Conservation (phyloP, 2,329 filamentous ascomycete species). For the Boeremia lycopersici region DNA sequence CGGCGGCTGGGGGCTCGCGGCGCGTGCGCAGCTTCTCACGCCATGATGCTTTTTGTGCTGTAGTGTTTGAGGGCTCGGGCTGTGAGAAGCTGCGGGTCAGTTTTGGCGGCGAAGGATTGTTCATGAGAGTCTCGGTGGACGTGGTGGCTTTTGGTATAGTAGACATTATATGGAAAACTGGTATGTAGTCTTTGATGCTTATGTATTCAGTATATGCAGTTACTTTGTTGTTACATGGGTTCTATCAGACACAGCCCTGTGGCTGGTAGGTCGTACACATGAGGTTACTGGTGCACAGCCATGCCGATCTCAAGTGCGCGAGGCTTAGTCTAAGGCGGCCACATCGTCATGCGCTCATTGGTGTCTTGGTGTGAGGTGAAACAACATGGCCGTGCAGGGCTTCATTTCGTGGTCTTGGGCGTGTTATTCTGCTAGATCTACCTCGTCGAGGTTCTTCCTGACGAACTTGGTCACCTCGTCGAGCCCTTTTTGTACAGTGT, state of each 20-base stretch:
- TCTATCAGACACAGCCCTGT: background rate
- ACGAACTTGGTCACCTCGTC: constrained; percentile 61
- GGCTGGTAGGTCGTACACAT: background rate
- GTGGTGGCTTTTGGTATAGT: background rate
- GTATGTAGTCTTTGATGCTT: background rate
- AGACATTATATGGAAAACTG: background rate
- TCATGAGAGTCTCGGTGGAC: constrained; percentile 3
- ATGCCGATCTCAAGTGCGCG: background rate
- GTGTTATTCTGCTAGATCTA: constrained; percentile 48
- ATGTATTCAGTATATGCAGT: too few relatives aligned
- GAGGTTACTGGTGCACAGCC: constrained; percentile 3
- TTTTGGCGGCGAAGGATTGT: background rate
- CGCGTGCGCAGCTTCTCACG: constrained; percentile 13
- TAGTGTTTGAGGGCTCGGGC: background rate
- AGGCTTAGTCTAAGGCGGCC: constrained; percentile 4
- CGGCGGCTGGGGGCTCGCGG: constrained; percentile 5
- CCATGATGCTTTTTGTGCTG: constrained; percentile 11
- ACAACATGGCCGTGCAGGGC: too few relatives aligned
- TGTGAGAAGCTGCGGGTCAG: constrained; percentile 6
- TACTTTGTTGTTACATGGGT: background rate
- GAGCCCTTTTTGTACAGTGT: constrained; percentile 70
- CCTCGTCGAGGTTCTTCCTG: constrained; percentile 60
- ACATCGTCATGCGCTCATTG: background rate
- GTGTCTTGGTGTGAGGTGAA: too few relatives aligned
- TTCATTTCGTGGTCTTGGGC: background rate